Percentiles rank a stretch among this genome's conserved stretches.
Evolutionary conservation across 1,284 basidiomycete species (phyloP).

Genomic region (Cerrena zonata): DNA sequence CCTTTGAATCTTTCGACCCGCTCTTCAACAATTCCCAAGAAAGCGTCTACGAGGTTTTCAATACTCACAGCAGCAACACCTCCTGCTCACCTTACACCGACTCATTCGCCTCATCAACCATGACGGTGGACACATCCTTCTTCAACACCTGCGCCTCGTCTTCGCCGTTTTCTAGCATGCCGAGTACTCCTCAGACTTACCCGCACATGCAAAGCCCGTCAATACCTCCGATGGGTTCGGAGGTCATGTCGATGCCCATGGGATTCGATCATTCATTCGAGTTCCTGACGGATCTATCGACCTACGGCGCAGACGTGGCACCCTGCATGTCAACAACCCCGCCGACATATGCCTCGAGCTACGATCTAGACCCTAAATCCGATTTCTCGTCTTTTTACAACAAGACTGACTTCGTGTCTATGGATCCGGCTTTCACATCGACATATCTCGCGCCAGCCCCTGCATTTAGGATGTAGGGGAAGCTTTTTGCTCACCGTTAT

Average conservation of each 20-base stretch:
- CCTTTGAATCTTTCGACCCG: constrained; percentile 27
- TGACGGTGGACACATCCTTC: constrained; percentile 26
- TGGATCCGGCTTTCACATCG: neutral
- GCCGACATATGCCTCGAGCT: neutral
- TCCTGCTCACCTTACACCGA: constrained; percentile 14
- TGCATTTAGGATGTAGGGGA: constrained; percentile 8
- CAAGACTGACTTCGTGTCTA: constrained; percentile 6
- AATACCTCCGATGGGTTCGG: constrained; percentile 9
- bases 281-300: neutral
- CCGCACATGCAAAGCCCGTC: constrained; percentile 12
- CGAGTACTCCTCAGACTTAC: constrained; percentile 25
- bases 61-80: constrained; percentile 11
- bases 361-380: constrained; percentile 4
- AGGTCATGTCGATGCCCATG: neutral
- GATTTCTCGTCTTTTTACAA: constrained; percentile 10
- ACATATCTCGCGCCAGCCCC: constrained; percentile 6
- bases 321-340: neutral
- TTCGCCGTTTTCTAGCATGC: constrained; percentile 28
- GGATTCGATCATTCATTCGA: neutral
- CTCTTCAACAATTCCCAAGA: constrained; percentile 19
- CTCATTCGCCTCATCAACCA: constrained; percentile 12
- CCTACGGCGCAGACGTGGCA: neutral
- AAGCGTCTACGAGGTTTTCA: constrained; percentile 14
- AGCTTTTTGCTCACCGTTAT: neutral
- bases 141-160: constrained; percentile 18